phyloP scores from a whole-genome alignment of 352 stramenopile species.

The Phytophthora palmivora region DNA sequence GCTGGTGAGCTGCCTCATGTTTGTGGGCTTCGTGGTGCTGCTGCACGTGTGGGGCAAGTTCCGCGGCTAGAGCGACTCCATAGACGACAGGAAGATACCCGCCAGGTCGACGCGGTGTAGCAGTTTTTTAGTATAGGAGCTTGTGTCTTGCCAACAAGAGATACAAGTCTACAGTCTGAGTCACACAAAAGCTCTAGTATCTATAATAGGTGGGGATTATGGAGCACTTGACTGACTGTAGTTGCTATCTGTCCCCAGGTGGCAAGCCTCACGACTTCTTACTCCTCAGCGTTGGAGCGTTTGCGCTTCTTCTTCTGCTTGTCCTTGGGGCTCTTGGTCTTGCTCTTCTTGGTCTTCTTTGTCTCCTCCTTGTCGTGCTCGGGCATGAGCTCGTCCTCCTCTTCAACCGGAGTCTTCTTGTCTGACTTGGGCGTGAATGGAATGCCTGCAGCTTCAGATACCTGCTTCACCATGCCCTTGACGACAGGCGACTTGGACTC shows the following conservation, averaged over 20 bases:
- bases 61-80: constrained; percentile 66
- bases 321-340: constrained; percentile 52
- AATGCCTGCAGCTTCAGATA: constrained; percentile 48
- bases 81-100: constrained; percentile 42
- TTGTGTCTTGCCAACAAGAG: constrained; percentile 30
- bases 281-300: constrained; percentile 40
- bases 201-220: constrained; percentile 45
- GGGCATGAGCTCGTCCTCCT: constrained; percentile 39
- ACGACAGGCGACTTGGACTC: constrained; percentile 71
- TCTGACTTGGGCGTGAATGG: constrained; percentile 41
- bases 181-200: constrained; percentile 48
- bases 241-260: constrained; percentile 18
- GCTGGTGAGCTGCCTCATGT: constrained; percentile 94
- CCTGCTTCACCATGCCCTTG: constrained; percentile 77
- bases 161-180: constrained; percentile 29
- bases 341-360: constrained; percentile 35
- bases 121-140: constrained; percentile 49
- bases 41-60: constrained; percentile 98
- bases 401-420: constrained; percentile 34
- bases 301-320: constrained; percentile 71
- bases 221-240: background rate
- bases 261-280: constrained; percentile 30
- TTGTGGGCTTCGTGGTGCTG: constrained; percentile 97
- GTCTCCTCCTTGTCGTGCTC: constrained; percentile 28
- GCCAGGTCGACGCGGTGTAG: constrained; percentile 17